Evolutionary conservation across 2,329 filamentous ascomycete species (phyloP).

Genomic region (Neocatenulostroma microsporum): DNA sequence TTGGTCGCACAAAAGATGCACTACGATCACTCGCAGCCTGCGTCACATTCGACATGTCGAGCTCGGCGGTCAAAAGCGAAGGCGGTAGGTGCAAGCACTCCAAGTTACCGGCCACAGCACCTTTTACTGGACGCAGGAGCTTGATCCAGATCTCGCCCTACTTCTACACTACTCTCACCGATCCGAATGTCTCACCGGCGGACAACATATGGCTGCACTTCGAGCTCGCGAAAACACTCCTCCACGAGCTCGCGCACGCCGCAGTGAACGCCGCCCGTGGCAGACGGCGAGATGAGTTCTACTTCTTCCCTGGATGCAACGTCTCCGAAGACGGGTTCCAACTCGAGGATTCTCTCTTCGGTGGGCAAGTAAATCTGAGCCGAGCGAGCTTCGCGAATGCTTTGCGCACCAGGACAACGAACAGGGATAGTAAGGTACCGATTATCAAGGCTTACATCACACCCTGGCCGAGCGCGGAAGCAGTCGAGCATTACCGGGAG

Average conservation of each 20-base stretch:
- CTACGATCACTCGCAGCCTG: not conserved
- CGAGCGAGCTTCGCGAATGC: not conserved
- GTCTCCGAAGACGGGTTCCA: conserved; percentile 5
- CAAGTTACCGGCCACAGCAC: not conserved
- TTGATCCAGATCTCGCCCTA: conserved; percentile 2
- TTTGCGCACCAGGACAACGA: no score
- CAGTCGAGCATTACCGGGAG: conserved; percentile 1
- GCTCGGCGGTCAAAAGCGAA: not conserved
- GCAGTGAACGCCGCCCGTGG: conserved; percentile 4
- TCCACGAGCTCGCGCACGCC: conserved; percentile 5
- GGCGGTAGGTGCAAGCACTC: conserved; percentile 1
- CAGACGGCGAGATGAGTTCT: not conserved
- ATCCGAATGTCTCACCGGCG: not conserved
- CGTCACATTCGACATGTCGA: conserved; percentile 1
- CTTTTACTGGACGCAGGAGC: conserved; percentile 1
- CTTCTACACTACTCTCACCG: conserved; percentile 2
- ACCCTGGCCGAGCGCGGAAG: conserved; percentile 2
- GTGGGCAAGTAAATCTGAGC: conserved; percentile 3
- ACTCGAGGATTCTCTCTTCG: conserved; percentile 5
- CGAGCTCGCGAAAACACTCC: conserved; percentile 4
- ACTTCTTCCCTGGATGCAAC: conserved; percentile 3
- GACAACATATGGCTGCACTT: conserved; percentile 3
- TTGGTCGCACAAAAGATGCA: not conserved
- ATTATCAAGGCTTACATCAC: not conserved
- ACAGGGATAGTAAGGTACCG: no score